Conservation (phyloP, 768 basidiomycete genomes). For the Cystobasidium ongulense region DNA sequence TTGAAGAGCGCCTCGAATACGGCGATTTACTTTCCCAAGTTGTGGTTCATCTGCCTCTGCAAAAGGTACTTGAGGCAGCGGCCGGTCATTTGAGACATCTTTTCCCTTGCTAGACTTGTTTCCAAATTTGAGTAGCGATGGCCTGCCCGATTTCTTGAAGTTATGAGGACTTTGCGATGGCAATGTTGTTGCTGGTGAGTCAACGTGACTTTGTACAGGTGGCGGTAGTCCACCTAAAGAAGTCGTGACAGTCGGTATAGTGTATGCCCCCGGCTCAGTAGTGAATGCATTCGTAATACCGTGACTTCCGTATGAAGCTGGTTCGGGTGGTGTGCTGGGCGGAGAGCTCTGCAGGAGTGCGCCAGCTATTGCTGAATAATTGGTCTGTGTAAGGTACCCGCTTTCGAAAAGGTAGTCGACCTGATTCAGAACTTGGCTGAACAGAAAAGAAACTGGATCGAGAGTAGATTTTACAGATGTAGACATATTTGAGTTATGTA, state of each 20-base stretch:
- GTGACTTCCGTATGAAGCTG: background rate
- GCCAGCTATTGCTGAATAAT: constrained; percentile 9
- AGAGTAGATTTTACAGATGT: background rate
- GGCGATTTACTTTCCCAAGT: constrained; percentile 5
- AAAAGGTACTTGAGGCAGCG: background rate
- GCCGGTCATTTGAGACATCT: background rate
- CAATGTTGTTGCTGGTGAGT: background rate
- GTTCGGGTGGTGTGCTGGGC: background rate
- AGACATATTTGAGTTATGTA: background rate
- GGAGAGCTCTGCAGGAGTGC: constrained; percentile 6
- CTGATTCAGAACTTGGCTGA: constrained; percentile 6
- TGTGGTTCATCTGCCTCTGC: constrained; percentile 7
- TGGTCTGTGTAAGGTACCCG: constrained; percentile 4
- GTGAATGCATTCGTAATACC: background rate
- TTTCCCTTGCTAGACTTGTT: background rate
- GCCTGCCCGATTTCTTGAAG: background rate
- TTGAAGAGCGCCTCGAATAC: background rate
- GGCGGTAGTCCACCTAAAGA: background rate
- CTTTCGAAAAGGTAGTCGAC: constrained; percentile 15
- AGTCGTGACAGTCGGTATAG: background rate
- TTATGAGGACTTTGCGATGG: background rate
- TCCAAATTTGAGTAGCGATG: constrained; percentile 11
- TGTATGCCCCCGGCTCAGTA: background rate
- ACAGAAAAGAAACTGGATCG: constrained; percentile 8
- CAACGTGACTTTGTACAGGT: background rate